phyloP scores from a whole-genome alignment of 2,329 filamentous ascomycete genomes.

The Xylariaceae sp. region DNA sequence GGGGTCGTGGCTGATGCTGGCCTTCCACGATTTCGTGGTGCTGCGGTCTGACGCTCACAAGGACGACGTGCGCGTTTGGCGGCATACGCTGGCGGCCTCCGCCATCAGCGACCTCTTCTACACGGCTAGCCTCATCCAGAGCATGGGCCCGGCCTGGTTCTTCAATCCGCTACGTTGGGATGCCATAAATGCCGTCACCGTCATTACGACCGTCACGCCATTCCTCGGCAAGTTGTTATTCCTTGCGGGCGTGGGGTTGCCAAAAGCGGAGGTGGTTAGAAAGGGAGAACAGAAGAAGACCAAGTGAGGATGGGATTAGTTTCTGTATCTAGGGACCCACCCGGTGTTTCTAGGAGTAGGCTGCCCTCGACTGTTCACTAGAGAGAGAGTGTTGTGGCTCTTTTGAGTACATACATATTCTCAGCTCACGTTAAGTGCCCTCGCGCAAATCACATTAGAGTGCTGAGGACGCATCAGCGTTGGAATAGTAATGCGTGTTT shows the following conservation, averaged over 20 bases:
- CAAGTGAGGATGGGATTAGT: constrained; percentile 6
- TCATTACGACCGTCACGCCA: constrained; percentile 27
- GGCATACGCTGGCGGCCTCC: constrained; percentile 29
- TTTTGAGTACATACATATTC: background rate
- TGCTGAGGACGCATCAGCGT: background rate
- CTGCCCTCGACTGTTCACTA: too few relatives aligned
- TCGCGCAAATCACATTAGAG: background rate
- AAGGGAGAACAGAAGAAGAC: constrained; percentile 16
- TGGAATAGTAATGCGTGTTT: background rate
- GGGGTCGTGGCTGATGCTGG: constrained; percentile 31
- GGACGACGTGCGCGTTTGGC: constrained; percentile 26
- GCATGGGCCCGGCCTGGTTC: constrained; percentile 26
- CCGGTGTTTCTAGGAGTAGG: too few relatives aligned
- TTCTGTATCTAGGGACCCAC: too few relatives aligned
- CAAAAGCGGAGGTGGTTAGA: background rate
- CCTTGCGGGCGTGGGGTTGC: constrained; percentile 27
- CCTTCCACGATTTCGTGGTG: constrained; percentile 30
- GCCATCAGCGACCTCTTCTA: constrained; percentile 31
- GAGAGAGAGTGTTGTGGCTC: too few relatives aligned
- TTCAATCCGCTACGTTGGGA: constrained; percentile 27
- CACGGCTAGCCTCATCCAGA: constrained; percentile 26
- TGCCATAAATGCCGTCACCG: constrained; percentile 12
- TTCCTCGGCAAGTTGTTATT: constrained; percentile 31
- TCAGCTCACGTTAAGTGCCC: background rate
- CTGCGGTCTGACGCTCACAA: constrained; percentile 15